These are phyloP conservation scores for Aspergillus eucalypticola DNA, from an alignment of 2,329 filamentous ascomycete species.

Conservation along the genomic window DNA sequence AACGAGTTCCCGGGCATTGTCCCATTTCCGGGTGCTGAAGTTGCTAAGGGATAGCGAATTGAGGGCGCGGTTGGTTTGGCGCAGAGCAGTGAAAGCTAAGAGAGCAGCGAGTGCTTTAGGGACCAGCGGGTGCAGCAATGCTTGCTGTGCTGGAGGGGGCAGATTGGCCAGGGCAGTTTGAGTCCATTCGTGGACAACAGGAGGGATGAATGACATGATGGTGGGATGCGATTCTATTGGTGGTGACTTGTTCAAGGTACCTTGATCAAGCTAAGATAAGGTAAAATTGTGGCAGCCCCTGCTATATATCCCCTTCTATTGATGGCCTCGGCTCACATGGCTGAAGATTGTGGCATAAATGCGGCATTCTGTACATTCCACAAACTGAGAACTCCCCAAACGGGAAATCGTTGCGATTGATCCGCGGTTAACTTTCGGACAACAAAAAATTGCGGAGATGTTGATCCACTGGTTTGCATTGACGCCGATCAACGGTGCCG, in stretches of 20 bases:
- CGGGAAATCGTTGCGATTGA: conserved; percentile 18
- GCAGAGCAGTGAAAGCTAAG: conserved; percentile 27
- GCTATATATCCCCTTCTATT: neutral
- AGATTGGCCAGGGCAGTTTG: conserved; percentile 28
- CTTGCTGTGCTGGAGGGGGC: conserved; percentile 29
- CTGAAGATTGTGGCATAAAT: neutral
- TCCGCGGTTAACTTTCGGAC: neutral
- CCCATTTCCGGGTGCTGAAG: conserved; percentile 28
- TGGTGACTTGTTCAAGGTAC: neutral
- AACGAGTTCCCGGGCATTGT: conserved; percentile 32
- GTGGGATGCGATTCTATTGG: neutral
- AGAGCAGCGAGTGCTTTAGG: conserved; percentile 30
- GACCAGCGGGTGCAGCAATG: conserved; percentile 29
- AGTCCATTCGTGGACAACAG: conserved; percentile 26
- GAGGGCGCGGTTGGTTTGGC: conserved; percentile 32
- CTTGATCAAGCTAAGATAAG: neutral
- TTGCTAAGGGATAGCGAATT: conserved; percentile 34
- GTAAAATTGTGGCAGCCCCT: neutral
- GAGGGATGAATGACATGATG: neutral
- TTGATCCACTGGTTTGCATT: neutral
- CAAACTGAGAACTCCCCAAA: conserved; percentile 4
- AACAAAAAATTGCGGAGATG: neutral
- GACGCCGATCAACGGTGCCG: neutral
- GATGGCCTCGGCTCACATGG: conserved; percentile 11
- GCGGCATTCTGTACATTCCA: neutral